Percentiles rank a stretch among this genome's conserved stretches.
Evolutionary conservation across 1,284 basidiomycete genomes (phyloP).

Genomic region (Rhodotorula sp.): DNA sequence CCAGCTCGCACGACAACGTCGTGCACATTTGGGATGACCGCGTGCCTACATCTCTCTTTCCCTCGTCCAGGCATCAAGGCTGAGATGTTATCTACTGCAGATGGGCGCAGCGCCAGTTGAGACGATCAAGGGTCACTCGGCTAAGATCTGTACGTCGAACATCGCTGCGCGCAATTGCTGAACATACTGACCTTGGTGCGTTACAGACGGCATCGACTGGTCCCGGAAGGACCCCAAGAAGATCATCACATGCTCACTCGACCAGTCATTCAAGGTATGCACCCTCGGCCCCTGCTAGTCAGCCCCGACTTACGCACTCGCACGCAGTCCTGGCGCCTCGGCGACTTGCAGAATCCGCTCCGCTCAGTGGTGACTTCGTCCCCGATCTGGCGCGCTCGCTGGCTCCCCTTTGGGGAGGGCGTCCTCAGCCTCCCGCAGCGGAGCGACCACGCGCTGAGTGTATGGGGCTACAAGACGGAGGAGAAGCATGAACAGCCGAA

Average conservation of each 20-base stretch:
- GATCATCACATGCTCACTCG: conserved; percentile 86
- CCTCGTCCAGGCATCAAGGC: neutral
- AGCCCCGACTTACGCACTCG: conserved; percentile 22
- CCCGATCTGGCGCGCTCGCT: conserved; percentile 91
- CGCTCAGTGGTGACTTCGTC: conserved; percentile 62
- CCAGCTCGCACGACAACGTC: conserved; percentile 79
- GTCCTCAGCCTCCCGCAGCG: conserved; percentile 87
- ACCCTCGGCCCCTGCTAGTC: conserved; percentile 53
- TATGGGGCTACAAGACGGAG: conserved; percentile 64
- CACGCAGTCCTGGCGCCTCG: conserved; percentile 41
- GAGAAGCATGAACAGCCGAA: conserved; percentile 53
- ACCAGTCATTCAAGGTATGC: conserved; percentile 89
- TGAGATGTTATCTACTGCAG: conserved; percentile 52
- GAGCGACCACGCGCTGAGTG: conserved; percentile 78
- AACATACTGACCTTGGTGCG: no score
- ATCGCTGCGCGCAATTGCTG: neutral
- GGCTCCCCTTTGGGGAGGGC: conserved; percentile 89
- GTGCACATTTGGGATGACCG: conserved; percentile 85
- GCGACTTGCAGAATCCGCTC: conserved; percentile 13
- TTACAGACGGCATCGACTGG: conserved; percentile 83
- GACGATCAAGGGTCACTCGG: conserved; percentile 72
- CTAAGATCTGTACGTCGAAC: conserved; percentile 67
- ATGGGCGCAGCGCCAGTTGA: conserved; percentile 85
- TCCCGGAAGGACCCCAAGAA: conserved; percentile 70
- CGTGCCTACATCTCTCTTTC: conserved; percentile 53